A percentile compares a stretch with the other conserved stretches of the same genome.
phyloP scores from a whole-genome alignment of 176 grass and related monocot genomes.

The Alloteropsis semialata region DNA sequence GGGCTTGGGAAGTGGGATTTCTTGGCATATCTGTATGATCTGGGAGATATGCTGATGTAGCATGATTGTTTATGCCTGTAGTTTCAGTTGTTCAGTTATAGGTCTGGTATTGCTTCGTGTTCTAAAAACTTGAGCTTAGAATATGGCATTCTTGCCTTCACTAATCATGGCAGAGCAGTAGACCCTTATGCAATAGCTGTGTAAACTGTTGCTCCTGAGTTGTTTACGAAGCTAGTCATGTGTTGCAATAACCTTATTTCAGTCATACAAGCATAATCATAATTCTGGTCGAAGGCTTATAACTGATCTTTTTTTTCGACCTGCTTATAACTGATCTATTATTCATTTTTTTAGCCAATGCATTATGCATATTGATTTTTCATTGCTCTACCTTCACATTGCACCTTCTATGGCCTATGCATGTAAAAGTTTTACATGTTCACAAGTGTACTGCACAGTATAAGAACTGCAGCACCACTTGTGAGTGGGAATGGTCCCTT shows the following conservation, averaged over 20 bases:
- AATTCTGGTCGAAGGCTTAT: background rate
- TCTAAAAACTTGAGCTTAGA: background rate
- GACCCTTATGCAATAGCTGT: background rate
- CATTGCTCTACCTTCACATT: background rate
- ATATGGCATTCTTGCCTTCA: background rate
- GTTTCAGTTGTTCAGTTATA: background rate
- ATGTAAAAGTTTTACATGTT: background rate
- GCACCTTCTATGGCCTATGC: background rate
- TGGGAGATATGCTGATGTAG: background rate
- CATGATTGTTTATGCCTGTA: background rate
- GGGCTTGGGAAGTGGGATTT: background rate
- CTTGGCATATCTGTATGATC: background rate
- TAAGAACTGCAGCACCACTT: background rate
- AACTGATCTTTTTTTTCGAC: background rate
- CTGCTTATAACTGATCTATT: background rate
- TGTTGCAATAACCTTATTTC: background rate
- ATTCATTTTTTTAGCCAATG: background rate
- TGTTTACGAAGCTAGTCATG: background rate
- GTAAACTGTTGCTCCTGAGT: background rate
- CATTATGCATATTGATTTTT: background rate
- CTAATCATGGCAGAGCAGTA: slow-evolving; percentile 1
- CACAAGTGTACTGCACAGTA: background rate
- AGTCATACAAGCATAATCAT: background rate
- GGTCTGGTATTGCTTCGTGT: background rate
- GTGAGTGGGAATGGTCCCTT: background rate